phyloP scores from a whole-genome alignment of 306 rosid genomes.

The Rubus idaeus region DNA sequence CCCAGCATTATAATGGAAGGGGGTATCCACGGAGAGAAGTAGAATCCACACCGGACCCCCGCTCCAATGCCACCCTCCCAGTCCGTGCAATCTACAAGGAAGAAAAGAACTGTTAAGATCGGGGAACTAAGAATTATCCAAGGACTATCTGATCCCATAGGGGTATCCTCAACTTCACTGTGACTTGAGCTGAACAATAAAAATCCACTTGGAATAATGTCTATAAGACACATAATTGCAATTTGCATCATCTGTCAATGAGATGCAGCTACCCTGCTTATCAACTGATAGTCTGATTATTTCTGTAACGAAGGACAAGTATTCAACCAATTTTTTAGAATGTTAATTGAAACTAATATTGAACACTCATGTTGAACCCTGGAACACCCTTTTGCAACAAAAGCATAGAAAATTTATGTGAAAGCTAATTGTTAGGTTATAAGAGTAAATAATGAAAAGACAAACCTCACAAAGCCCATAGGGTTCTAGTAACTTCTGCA shows the following conservation, averaged over 20 bases:
- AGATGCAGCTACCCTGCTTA: neutral
- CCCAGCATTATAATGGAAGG: conserved; percentile 36
- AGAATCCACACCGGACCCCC: conserved; percentile 63
- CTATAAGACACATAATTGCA: neutral
- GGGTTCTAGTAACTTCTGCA: conserved; percentile 55
- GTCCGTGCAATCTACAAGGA: conserved; percentile 56
- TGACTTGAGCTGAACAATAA: neutral
- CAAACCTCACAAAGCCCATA: conserved; percentile 63
- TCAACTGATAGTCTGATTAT: too few species aligned
- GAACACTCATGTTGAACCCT: neutral
- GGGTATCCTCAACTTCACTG: too few species aligned
- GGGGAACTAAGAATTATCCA: neutral
- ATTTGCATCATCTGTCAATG: neutral
- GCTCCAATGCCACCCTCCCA: conserved; percentile 54
- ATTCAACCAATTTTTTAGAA: too few species aligned
- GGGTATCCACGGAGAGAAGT: conserved; percentile 54
- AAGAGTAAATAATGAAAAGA: conserved; percentile 14
- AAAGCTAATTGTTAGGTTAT: neutral
- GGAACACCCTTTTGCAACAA: neutral
- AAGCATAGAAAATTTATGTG: neutral
- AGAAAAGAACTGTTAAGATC: neutral
- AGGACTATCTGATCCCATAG: neutral
- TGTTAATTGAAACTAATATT: neutral
- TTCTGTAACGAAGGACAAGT: too few species aligned
- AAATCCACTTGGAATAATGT: neutral